Evolutionary conservation across 2,329 filamentous ascomycete species (phyloP).

Genomic region (Aspergillus aculeatinus): DNA sequence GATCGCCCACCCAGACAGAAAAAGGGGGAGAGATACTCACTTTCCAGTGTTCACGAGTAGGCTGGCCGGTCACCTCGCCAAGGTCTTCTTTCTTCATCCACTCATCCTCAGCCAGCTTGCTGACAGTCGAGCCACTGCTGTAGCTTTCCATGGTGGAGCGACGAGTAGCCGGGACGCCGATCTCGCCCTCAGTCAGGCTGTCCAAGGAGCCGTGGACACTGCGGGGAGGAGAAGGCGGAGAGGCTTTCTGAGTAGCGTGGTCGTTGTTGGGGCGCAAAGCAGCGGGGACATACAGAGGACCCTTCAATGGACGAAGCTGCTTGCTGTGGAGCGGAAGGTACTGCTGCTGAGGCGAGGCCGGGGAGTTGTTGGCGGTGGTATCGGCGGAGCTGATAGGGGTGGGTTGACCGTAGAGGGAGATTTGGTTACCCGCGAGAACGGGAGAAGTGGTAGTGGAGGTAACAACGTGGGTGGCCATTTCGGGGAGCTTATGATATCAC

Average conservation of each 20-base stretch:
- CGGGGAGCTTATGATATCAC: constrained; percentile 1
- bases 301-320: constrained; percentile 60
- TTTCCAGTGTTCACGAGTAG: constrained; percentile 66
- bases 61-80: constrained; percentile 58
- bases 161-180: constrained; percentile 36
- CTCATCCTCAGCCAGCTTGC: constrained; percentile 52
- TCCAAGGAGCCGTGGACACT: constrained; percentile 58
- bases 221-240: constrained; percentile 50
- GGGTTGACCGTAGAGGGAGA: constrained; percentile 41
- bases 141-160: constrained; percentile 44
- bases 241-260: constrained; percentile 43
- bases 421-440: constrained; percentile 28
- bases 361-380: constrained; percentile 55
- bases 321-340: constrained; percentile 48
- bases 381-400: constrained; percentile 48
- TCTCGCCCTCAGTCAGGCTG: constrained; percentile 40
- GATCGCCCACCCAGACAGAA: background rate
- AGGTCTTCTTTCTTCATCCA: constrained; percentile 54
- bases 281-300: constrained; percentile 63
- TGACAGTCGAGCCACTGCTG: constrained; percentile 37
- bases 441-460: constrained; percentile 28
- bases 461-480: constrained; percentile 36
- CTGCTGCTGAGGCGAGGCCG: constrained; percentile 50
- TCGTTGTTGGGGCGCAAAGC: constrained; percentile 63
- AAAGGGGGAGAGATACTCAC: constrained; percentile 39